These are phyloP conservation scores for Endoconidiophora polonica DNA, from an alignment of 2,329 filamentous ascomycete species.

Conservation along the genomic window DNA sequence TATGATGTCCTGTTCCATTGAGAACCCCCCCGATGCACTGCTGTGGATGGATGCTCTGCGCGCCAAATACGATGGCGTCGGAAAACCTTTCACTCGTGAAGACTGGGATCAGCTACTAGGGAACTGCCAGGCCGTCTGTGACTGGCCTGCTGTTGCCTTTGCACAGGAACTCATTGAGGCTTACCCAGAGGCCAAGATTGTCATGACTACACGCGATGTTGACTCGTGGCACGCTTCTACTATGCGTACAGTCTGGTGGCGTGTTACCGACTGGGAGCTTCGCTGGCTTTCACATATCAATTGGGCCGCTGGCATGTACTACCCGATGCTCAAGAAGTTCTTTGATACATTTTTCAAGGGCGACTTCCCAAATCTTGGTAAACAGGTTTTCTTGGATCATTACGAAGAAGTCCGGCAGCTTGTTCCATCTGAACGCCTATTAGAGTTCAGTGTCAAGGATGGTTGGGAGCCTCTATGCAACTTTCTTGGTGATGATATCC, in stretches of 20 bases:
- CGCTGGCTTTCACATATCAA: constrained; percentile 18
- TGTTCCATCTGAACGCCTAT: constrained; percentile 16
- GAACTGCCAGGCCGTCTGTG: constrained; percentile 50
- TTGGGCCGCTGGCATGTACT: constrained; percentile 43
- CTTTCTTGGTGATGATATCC: constrained; percentile 22
- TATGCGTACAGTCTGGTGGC: constrained; percentile 41
- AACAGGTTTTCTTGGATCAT: constrained; percentile 37
- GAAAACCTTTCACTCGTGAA: constrained; percentile 42
- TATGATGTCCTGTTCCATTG: constrained; percentile 28
- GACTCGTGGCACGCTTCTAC: constrained; percentile 45
- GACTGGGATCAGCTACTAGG: constrained; percentile 51
- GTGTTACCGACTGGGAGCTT: constrained; percentile 30
- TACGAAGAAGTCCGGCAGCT: constrained; percentile 21
- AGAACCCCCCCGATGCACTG: constrained; percentile 9
- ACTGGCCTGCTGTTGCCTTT: constrained; percentile 52
- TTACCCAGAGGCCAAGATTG: constrained; percentile 56
- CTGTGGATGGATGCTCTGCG: constrained; percentile 9
- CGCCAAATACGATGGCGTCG: constrained; percentile 36
- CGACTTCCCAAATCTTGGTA: constrained; percentile 48
- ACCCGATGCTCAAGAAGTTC: constrained; percentile 51
- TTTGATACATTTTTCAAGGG: constrained; percentile 52
- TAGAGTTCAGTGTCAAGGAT: constrained; percentile 22
- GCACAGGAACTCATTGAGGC: constrained; percentile 53
- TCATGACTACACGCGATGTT: constrained; percentile 50
- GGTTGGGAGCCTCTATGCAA: constrained; percentile 25